phyloP scores from a whole-genome alignment of 2,329 filamentous ascomycete genomes.

The Alternaria brassicae region DNA sequence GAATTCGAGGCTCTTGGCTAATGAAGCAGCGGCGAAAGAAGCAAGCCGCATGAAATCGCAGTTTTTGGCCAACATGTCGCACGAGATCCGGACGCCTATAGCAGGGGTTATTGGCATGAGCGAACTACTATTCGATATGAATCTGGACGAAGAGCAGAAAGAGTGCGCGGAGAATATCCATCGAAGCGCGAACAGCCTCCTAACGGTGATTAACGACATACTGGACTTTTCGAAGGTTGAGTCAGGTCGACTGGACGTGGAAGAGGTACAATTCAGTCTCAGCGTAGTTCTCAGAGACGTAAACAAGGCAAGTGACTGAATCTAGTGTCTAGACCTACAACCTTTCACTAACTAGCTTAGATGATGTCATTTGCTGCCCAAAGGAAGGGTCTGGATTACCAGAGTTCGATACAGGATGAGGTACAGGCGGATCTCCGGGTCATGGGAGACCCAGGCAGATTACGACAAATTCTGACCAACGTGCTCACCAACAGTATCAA shows the following conservation, averaged over 20 bases:
- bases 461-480: conserved; percentile 85
- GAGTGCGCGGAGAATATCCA: conserved; percentile 81
- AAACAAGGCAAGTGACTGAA: conserved; percentile 60
- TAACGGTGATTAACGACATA: conserved; percentile 91
- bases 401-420: conserved; percentile 67
- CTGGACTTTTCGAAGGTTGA: conserved; percentile 89
- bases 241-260: conserved; percentile 76
- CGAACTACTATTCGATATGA: conserved; percentile 73
- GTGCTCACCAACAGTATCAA: conserved; percentile 66
- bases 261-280: conserved; percentile 80
- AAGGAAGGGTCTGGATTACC: conserved; percentile 77
- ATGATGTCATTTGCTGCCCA: conserved; percentile 88
- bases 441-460: conserved; percentile 82
- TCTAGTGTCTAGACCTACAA: background rate
- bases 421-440: conserved; percentile 75
- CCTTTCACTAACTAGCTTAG: conserved; percentile 7
- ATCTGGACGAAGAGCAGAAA: conserved; percentile 72
- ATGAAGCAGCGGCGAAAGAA: conserved; percentile 80
- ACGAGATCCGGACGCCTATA: conserved; percentile 80
- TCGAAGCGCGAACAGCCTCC: conserved; percentile 77
- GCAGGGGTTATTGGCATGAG: conserved; percentile 83
- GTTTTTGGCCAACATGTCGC: conserved; percentile 82
- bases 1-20: conserved; percentile 73
- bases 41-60: conserved; percentile 81
- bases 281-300: conserved; percentile 78